phyloP scores from a whole-genome alignment of 305 asterid genomes.

The Fraxinus paxiana region DNA sequence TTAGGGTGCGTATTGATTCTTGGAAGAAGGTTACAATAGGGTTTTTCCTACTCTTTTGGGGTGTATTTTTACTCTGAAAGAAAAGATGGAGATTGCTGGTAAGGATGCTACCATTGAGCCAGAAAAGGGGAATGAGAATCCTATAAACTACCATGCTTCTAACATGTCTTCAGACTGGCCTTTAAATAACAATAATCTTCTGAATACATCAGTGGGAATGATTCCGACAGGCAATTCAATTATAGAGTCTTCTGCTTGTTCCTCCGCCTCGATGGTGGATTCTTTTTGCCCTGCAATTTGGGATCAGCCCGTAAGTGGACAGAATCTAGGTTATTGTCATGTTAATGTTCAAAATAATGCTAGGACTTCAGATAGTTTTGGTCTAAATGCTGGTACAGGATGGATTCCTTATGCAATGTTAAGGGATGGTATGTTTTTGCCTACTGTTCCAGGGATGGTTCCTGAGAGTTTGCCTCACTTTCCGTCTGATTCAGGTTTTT shows the following conservation, averaged over 20 bases:
- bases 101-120: constrained; percentile 42
- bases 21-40: constrained; percentile 22
- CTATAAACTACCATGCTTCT: constrained; percentile 40
- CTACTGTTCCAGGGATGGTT: constrained; percentile 46
- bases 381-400: constrained; percentile 34
- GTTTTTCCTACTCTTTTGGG: constrained; percentile 15
- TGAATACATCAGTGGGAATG: constrained; percentile 41
- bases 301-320: constrained; percentile 49
- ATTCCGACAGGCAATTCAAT: constrained; percentile 34
- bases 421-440: constrained; percentile 53
- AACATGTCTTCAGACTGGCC: constrained; percentile 56
- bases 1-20: constrained; percentile 30
- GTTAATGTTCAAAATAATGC: constrained; percentile 39
- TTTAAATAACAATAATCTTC: constrained; percentile 35
- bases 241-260: constrained; percentile 37
- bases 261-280: constrained; percentile 38
- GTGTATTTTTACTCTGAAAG: constrained; percentile 10
- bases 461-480: constrained; percentile 63
- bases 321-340: constrained; percentile 47
- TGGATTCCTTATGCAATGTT: constrained; percentile 51
- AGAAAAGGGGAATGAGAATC: constrained; percentile 42
- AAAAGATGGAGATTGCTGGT: constrained; percentile 42
- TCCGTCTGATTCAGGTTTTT: constrained; percentile 76
- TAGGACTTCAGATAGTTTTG: constrained; percentile 31
- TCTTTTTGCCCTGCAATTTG: constrained; percentile 50